A percentile compares a stretch with the other conserved stretches of the same genome.
Conservation (phyloP, 78 protist species). For the Planoprotostelium fungivorum region DNA sequence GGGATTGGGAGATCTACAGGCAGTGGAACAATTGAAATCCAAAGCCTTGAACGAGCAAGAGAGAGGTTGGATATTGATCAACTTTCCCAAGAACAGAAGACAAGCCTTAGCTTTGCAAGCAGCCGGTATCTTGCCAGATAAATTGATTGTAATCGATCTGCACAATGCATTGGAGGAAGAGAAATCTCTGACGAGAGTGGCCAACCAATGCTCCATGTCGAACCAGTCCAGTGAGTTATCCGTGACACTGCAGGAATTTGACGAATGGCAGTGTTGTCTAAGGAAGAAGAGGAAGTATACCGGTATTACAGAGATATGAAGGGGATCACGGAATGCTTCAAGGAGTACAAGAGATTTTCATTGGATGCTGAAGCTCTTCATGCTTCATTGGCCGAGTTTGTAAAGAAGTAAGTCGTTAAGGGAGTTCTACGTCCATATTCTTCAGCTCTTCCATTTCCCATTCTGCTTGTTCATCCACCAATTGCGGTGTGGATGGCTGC, state of each 20-base stretch:
- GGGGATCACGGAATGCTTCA: neutral
- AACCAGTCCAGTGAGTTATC: neutral
- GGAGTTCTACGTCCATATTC: too few relatives aligned
- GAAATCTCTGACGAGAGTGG: neutral
- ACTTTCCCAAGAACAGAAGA: neutral
- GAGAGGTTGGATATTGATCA: neutral
- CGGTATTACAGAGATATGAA: neutral
- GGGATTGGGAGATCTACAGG: neutral
- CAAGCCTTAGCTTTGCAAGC: neutral
- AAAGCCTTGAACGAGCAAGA: neutral
- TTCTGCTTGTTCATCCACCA: too few relatives aligned
- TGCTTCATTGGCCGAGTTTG: too few relatives aligned
- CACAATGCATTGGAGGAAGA: neutral
- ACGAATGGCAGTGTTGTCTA: neutral
- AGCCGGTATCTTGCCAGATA: neutral
- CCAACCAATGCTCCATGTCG: neutral
- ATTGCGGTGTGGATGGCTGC: too few relatives aligned
- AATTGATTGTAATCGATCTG: neutral
- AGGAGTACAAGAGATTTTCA: neutral
- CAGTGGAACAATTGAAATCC: neutral
- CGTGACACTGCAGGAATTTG: neutral
- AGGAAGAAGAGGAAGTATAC: neutral
- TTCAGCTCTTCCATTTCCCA: too few relatives aligned
- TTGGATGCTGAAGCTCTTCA: too few relatives aligned
- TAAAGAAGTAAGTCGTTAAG: too few relatives aligned